Evolutionary conservation across 2,329 filamentous ascomycete species (phyloP).

Genomic region (Trichoderma asperellum): DNA sequence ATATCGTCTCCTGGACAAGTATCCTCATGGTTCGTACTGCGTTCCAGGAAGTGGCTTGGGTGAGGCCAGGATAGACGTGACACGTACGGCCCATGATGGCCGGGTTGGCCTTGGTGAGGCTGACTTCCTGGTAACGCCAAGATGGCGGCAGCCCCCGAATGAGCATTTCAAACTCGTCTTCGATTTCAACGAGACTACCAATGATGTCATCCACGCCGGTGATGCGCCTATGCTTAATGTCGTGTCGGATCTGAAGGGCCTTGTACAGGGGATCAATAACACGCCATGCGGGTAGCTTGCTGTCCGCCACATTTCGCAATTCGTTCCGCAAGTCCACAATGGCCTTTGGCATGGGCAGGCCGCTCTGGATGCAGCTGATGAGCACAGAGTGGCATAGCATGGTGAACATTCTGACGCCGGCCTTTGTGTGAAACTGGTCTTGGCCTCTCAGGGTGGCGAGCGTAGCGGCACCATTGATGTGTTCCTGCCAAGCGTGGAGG

Average conservation of each 20-base stretch:
- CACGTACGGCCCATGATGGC: conserved; percentile 49
- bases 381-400: conserved; percentile 57
- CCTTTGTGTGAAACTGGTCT: conserved; percentile 50
- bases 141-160: conserved; percentile 45
- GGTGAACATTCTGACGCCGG: conserved; percentile 56
- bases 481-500: conserved; percentile 56
- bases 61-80: conserved; percentile 52
- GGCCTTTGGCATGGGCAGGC: conserved; percentile 52
- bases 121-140: conserved; percentile 50
- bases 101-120: conserved; percentile 45
- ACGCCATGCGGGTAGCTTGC: conserved; percentile 47
- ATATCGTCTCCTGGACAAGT: conserved; percentile 53
- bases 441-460: conserved; percentile 55
- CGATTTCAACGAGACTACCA: conserved; percentile 45
- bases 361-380: conserved; percentile 56
- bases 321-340: conserved; percentile 52
- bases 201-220: conserved; percentile 43
- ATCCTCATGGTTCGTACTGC: conserved; percentile 51
- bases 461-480: conserved; percentile 56
- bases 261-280: conserved; percentile 51
- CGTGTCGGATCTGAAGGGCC: conserved; percentile 52
- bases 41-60: conserved; percentile 54
- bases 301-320: conserved; percentile 44
- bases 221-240: conserved; percentile 48
- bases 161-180: conserved; percentile 49